A percentile compares a stretch with the other conserved stretches of the same genome.
Evolutionary conservation across 1,139 yeast genomes (phyloP).

Genomic region (Saccharomyces hybrid): DNA sequence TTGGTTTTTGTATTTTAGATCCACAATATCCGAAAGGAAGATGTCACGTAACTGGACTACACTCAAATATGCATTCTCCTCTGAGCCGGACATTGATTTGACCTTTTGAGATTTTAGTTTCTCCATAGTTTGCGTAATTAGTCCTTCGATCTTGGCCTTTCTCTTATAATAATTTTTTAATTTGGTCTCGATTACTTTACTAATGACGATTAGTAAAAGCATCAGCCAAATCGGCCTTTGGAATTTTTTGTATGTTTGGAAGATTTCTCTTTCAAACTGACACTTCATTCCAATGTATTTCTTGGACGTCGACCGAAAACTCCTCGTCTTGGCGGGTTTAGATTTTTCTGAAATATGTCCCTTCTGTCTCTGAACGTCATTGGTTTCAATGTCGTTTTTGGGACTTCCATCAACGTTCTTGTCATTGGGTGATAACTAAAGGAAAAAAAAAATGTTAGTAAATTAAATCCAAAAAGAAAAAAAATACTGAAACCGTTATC

Average conservation of each 20-base stretch:
- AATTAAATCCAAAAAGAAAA: neutral
- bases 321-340: conserved; percentile 24
- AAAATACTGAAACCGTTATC: neutral
- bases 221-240: conserved; percentile 35
- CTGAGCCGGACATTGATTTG: conserved; percentile 14
- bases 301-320: conserved; percentile 69
- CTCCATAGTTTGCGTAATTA: conserved; percentile 37
- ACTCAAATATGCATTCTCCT: conserved; percentile 44
- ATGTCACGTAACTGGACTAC: conserved; percentile 73
- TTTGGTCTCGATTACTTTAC: conserved; percentile 33
- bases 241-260: conserved; percentile 42
- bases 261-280: conserved; percentile 48
- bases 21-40: conserved; percentile 40
- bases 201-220: conserved; percentile 22
- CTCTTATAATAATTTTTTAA: conserved; percentile 34
- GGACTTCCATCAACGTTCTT: conserved; percentile 26
- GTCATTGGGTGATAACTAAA: conserved; percentile 29
- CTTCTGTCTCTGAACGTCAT: conserved; percentile 34
- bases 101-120: conserved; percentile 38
- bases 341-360: conserved; percentile 31
- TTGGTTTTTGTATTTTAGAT: conserved; percentile 41
- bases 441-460: conserved; percentile 24
- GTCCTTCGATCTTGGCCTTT: conserved; percentile 34
- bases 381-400: conserved; percentile 27
- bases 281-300: conserved; percentile 57